Percentiles rank a stretch among this genome's conserved stretches.
These are phyloP conservation scores for Castanospermum australe DNA, from an alignment of 306 rosid species.

Conservation along the genomic window DNA sequence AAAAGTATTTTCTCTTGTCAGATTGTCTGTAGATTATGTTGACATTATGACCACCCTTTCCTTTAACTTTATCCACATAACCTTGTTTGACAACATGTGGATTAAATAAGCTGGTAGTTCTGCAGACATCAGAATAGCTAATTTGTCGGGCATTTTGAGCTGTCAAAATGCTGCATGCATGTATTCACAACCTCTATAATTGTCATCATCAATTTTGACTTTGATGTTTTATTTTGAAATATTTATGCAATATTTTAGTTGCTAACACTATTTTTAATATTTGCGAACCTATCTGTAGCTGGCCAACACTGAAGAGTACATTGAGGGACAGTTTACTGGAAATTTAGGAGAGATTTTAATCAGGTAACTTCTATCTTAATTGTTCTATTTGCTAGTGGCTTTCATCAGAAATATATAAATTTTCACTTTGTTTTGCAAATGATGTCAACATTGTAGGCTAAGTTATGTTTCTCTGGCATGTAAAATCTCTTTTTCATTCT, in stretches of 20 bases:
- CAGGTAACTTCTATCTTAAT: slow-evolving; percentile 33
- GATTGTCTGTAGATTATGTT: neutral
- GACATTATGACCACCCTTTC: neutral
- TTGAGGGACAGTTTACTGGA: slow-evolving; percentile 55
- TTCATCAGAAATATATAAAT: neutral
- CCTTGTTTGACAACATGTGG: neutral
- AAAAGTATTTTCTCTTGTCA: neutral
- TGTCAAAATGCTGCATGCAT: neutral
- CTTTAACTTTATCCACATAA: neutral
- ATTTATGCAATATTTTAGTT: neutral
- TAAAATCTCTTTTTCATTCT: neutral
- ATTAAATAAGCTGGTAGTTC: neutral
- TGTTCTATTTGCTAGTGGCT: neutral
- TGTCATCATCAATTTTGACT: neutral
- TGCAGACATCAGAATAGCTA: neutral
- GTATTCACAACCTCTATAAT: neutral
- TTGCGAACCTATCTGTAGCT: slow-evolving; percentile 31
- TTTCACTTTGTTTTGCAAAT: neutral
- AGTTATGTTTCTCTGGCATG: neutral
- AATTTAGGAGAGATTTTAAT: slow-evolving; percentile 54
- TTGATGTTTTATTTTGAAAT: neutral
- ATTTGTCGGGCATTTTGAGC: neutral
- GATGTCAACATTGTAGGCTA: neutral
- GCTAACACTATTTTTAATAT: neutral
- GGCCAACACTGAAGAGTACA: slow-evolving; percentile 57